These are phyloP conservation scores for Ilyonectria sp. DNA, from an alignment of 2,329 filamentous ascomycete genomes.

Conservation along the genomic window DNA sequence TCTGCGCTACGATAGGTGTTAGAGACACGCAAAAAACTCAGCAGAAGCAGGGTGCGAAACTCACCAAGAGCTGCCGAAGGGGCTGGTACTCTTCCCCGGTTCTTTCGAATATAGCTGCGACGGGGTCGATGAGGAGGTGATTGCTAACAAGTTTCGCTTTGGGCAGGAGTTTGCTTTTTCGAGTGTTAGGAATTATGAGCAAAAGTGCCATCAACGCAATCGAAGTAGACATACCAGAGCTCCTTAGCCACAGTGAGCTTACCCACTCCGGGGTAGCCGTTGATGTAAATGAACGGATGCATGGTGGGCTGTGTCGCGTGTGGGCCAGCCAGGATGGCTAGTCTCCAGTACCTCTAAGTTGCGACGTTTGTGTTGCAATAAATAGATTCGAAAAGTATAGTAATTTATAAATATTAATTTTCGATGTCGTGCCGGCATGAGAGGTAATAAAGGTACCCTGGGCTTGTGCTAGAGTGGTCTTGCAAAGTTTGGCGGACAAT, in stretches of 20 bases:
- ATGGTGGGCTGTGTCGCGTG: background rate
- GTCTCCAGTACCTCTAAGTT: too few species aligned
- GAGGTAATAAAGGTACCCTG: too few species aligned
- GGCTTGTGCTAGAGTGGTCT: too few species aligned
- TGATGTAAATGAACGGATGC: conserved; percentile 20
- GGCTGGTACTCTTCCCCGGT: conserved; percentile 1
- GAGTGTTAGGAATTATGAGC: background rate
- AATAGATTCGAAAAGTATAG: too few species aligned
- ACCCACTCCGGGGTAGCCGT: conserved; percentile 16
- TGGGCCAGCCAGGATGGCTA: too few species aligned
- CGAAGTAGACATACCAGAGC: background rate
- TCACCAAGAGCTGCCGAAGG: conserved; percentile 5
- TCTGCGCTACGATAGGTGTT: background rate
- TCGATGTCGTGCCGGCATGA: too few species aligned
- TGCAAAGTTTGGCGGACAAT: too few species aligned
- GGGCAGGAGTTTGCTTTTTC: background rate
- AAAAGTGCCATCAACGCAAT: background rate
- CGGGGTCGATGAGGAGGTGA: conserved; percentile 5
- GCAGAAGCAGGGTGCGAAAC: too few species aligned
- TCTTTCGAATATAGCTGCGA: background rate
- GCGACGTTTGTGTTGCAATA: too few species aligned
- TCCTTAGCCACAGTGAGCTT: conserved; percentile 16
- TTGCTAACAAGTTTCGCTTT: background rate
- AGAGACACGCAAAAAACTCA: background rate
- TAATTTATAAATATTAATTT: too few species aligned